These are phyloP conservation scores for Prunus mongolica DNA, from an alignment of 306 rosid genomes.

Conservation along the genomic window DNA sequence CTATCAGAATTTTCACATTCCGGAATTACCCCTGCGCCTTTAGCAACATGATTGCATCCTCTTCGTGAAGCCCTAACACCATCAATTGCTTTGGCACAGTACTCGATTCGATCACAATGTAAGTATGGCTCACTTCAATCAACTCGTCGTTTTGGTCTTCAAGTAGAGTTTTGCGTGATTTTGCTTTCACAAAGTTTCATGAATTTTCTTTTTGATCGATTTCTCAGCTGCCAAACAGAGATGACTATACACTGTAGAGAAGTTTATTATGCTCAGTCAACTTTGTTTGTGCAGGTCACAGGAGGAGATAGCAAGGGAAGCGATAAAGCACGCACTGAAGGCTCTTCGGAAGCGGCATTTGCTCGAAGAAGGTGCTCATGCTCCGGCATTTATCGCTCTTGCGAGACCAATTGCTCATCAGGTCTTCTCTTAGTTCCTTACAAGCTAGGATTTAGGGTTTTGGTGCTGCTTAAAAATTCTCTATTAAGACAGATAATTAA, in stretches of 20 bases:
- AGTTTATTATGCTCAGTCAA: slow-evolving; percentile 9
- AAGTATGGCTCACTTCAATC: slow-evolving; percentile 1
- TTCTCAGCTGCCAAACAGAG: slow-evolving; percentile 21
- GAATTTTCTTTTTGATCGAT: background rate
- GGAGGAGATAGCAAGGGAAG: slow-evolving; percentile 46
- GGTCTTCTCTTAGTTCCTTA: slow-evolving; percentile 29
- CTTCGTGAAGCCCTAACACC: slow-evolving; percentile 14
- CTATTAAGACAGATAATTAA: background rate
- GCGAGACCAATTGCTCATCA: slow-evolving; percentile 63
- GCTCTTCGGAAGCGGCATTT: slow-evolving; percentile 85
- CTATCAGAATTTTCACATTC: background rate
- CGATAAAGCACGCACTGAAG: slow-evolving; percentile 77
- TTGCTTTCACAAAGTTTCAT: background rate
- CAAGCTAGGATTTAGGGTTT: slow-evolving; percentile 8
- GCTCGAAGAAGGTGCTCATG: slow-evolving; percentile 95
- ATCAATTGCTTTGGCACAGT: slow-evolving; percentile 1
- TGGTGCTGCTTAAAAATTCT: background rate
- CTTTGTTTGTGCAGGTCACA: slow-evolving; percentile 33
- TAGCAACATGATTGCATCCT: too few relatives aligned
- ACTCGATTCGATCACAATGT: slow-evolving; percentile 21
- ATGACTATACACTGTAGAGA: slow-evolving; percentile 7
- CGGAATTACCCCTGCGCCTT: background rate
- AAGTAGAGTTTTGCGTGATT: background rate
- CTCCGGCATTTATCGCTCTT: slow-evolving; percentile 75
- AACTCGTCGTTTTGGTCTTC: background rate